Evolutionary conservation across 768 basidiomycete genomes (phyloP).

Genomic region (Tubosaeta sp.): DNA sequence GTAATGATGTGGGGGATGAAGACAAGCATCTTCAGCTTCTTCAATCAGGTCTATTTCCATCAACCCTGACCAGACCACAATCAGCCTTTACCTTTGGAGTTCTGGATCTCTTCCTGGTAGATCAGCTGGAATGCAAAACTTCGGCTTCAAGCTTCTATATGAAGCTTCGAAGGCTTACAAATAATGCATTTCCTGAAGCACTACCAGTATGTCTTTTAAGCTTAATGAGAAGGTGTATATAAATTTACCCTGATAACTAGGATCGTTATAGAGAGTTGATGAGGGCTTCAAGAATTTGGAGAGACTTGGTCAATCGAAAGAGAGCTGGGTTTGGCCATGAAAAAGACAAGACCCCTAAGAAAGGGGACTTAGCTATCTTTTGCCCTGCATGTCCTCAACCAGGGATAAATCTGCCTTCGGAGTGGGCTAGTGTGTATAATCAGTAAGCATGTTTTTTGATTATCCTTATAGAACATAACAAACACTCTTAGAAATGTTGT

Average conservation of each 20-base stretch:
- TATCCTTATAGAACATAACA: too few species aligned
- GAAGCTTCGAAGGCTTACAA: neutral
- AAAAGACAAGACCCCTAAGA: neutral
- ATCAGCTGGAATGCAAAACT: constrained; percentile 13
- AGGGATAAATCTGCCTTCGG: neutral
- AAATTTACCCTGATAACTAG: neutral
- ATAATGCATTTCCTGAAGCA: neutral
- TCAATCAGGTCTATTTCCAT: constrained; percentile 6
- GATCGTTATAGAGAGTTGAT: neutral
- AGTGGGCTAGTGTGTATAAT: neutral
- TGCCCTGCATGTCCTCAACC: neutral
- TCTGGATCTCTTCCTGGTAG: constrained; percentile 18
- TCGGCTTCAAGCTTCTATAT: neutral
- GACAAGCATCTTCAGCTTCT: constrained; percentile 13
- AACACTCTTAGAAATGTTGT: neutral
- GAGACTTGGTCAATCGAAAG: neutral
- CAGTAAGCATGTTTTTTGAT: neutral
- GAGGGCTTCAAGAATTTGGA: neutral
- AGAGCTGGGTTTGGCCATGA: neutral
- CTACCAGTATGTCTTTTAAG: neutral
- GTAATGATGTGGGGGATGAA: too few species aligned
- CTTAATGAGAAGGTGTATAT: too few species aligned
- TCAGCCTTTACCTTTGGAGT: constrained; percentile 21
- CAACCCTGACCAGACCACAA: constrained; percentile 7
- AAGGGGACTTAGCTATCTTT: neutral